phyloP scores from a whole-genome alignment of 257 asterid genomes.

The Voacanga thouarsii region DNA sequence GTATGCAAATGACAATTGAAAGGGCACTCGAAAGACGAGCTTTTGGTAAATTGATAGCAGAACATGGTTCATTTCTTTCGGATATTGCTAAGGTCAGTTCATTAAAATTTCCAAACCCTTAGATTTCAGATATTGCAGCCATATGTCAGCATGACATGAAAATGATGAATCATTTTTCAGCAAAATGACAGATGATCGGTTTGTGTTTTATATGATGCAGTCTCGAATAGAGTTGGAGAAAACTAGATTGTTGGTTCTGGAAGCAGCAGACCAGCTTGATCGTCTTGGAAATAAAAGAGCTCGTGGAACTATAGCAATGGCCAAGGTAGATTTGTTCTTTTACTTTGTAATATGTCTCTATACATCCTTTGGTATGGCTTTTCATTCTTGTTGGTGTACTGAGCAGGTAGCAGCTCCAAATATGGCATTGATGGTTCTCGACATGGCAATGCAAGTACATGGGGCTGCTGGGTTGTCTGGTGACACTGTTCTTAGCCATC shows the following conservation, averaged over 20 bases:
- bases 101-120: neutral
- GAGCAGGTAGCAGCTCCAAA: slow-evolving; percentile 87
- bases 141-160: neutral
- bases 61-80: slow-evolving; percentile 91
- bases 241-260: slow-evolving; percentile 78
- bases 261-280: slow-evolving; percentile 96
- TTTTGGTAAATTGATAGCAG: slow-evolving; percentile 74
- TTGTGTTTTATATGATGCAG: slow-evolving; percentile 34
- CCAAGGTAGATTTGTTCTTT: slow-evolving; percentile 54
- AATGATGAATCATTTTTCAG: neutral
- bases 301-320: slow-evolving; percentile 90
- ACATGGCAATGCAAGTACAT: slow-evolving; percentile 94
- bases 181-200: neutral
- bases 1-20: slow-evolving; percentile 80
- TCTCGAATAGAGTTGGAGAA: slow-evolving; percentile 85
- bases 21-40: slow-evolving; percentile 72
- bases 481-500: slow-evolving; percentile 79
- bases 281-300: slow-evolving; percentile 74
- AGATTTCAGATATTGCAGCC: neutral
- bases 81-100: slow-evolving; percentile 74
- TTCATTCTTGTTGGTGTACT: neutral
- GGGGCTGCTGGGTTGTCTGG: slow-evolving; percentile 95
- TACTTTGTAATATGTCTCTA: neutral
- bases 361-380: neutral
- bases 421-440: slow-evolving; percentile 88